These are phyloP conservation scores for Phaeophleospora eucalypticola DNA, from an alignment of 2,329 filamentous ascomycete genomes.

Conservation along the genomic window DNA sequence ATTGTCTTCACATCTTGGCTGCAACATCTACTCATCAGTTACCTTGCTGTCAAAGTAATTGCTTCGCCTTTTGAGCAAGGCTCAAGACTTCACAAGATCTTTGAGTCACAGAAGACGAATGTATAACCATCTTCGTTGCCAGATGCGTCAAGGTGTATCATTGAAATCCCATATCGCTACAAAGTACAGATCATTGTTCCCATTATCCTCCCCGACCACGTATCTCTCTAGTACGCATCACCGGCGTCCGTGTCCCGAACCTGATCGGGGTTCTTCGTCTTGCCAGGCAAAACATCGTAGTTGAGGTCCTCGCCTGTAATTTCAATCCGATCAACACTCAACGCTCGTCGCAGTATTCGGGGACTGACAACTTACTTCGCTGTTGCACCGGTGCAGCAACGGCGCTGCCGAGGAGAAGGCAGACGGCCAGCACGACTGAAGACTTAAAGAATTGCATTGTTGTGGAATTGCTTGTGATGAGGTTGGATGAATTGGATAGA, in stretches of 20 bases:
- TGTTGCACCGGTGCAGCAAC: neutral
- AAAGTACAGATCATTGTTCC: neutral
- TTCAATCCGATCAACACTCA: neutral
- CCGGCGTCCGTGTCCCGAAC: slow-evolving; percentile 1
- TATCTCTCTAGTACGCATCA: neutral
- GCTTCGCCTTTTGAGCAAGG: too few species aligned
- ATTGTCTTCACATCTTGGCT: too few species aligned
- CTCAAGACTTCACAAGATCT: too few species aligned
- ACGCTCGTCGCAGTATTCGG: neutral
- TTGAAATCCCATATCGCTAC: too few species aligned
- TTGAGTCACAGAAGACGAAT: too few species aligned
- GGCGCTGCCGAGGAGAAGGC: neutral
- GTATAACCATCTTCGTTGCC: too few species aligned
- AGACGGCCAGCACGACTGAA: neutral
- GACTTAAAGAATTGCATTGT: too few species aligned
- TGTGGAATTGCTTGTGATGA: too few species aligned
- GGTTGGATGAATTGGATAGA: too few species aligned
- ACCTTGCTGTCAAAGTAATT: too few species aligned
- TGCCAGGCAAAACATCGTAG: slow-evolving; percentile 1
- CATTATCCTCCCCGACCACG: neutral
- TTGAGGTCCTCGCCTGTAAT: slow-evolving; percentile 1
- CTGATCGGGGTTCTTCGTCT: neutral
- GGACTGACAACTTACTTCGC: neutral
- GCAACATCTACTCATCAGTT: too few species aligned
- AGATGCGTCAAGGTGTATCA: too few species aligned